These are phyloP conservation scores for Acer campestre DNA, from an alignment of 345 rosid genomes.

Conservation along the genomic window DNA sequence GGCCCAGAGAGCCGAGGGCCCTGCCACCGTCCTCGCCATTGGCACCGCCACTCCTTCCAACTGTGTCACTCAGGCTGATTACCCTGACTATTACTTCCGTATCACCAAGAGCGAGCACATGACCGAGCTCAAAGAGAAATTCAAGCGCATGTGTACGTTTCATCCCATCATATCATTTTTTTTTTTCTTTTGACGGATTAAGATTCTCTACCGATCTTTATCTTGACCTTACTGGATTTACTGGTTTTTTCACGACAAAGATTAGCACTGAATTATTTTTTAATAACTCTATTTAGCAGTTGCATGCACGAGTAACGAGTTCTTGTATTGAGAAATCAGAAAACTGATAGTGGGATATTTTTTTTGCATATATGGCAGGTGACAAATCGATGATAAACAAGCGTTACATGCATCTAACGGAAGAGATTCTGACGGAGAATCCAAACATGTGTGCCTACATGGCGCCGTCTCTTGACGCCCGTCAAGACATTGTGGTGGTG, in stretches of 20 bases:
- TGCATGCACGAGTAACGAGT: no score
- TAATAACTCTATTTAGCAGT: no score
- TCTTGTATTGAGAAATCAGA: no score
- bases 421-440: slow-evolving; percentile 65
- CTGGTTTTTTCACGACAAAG: no score
- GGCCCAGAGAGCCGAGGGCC: slow-evolving; percentile 65
- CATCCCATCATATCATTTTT: background rate
- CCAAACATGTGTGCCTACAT: slow-evolving; percentile 60
- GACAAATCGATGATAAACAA: slow-evolving; percentile 69
- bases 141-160: slow-evolving; percentile 71
- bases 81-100: slow-evolving; percentile 68
- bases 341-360: no score
- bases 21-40: slow-evolving; percentile 60
- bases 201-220: no score
- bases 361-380: slow-evolving; percentile 33
- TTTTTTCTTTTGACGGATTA: no score
- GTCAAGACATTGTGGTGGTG: slow-evolving; percentile 81
- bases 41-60: slow-evolving; percentile 68
- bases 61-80: slow-evolving; percentile 55
- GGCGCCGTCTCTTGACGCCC: slow-evolving; percentile 71
- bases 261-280: no score
- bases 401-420: slow-evolving; percentile 68
- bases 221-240: no score
- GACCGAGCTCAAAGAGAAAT: slow-evolving; percentile 74
- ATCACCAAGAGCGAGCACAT: slow-evolving; percentile 73